Percentiles rank a stretch among this genome's conserved stretches.
Evolutionary conservation across 495 filamentous ascomycete genomes (phyloP).

Genomic region (Hyaloscypha finlandica): DNA sequence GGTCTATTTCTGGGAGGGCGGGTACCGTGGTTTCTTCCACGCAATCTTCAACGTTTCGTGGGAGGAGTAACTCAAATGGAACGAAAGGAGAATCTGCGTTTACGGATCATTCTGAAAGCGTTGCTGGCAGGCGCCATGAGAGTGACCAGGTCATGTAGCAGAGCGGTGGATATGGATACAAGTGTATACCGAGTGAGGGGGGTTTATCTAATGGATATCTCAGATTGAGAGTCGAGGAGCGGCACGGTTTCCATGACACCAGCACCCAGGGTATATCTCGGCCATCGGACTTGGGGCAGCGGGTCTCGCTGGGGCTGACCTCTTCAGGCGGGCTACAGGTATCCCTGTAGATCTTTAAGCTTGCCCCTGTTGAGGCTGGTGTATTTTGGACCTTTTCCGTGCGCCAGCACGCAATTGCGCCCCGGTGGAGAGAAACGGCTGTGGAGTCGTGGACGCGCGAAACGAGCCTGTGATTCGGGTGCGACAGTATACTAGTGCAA

Average conservation of each 20-base stretch:
- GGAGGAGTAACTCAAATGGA: constrained; percentile 25
- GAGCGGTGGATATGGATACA: constrained; percentile 12
- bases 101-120: constrained; percentile 32
- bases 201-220: background rate
- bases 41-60: constrained; percentile 23
- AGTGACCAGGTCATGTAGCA: constrained; percentile 24
- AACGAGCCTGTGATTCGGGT: background rate
- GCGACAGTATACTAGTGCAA: too few relatives aligned
- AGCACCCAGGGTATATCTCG: constrained; percentile 20
- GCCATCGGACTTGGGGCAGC: constrained; percentile 20
- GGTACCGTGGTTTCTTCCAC: constrained; percentile 1
- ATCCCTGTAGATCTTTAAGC: constrained; percentile 22
- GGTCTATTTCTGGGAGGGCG: background rate
- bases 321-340: background rate
- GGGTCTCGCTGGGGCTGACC: background rate
- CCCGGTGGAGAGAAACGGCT: constrained; percentile 3
- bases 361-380: constrained; percentile 19
- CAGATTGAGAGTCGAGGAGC: constrained; percentile 15
- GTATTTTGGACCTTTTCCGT: constrained; percentile 7
- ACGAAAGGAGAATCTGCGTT: constrained; percentile 33
- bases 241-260: constrained; percentile 6
- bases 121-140: constrained; percentile 27
- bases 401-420: constrained; percentile 24
- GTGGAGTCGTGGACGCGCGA: background rate
- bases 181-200: background rate